Evolutionary conservation across 805 yeast species (phyloP).

Genomic region (Suhomyces prunicola): DNA sequence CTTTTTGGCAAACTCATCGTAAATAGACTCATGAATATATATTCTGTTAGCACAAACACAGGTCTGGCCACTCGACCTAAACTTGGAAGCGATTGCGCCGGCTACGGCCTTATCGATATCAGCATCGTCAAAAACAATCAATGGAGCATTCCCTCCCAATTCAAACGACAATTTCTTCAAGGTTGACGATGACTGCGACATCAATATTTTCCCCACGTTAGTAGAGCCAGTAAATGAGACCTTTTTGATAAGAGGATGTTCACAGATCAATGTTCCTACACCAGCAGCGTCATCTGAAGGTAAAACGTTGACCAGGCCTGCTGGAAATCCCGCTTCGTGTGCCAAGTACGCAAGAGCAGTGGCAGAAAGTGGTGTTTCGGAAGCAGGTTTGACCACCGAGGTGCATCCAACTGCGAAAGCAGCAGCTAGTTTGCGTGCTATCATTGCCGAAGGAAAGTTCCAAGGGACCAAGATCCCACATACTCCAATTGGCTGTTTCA

Average conservation of each 20-base stretch:
- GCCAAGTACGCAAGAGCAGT: constrained; percentile 61
- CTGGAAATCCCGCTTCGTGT: constrained; percentile 67
- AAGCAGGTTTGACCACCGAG: constrained; percentile 71
- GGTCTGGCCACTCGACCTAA: constrained; percentile 77
- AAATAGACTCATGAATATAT: constrained; percentile 61
- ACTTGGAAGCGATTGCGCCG: constrained; percentile 65
- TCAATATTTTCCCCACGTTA: constrained; percentile 62
- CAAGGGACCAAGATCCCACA: constrained; percentile 80
- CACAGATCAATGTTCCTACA: constrained; percentile 54
- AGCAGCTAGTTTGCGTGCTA: constrained; percentile 70
- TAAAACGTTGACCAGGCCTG: constrained; percentile 64
- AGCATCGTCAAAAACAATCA: constrained; percentile 72
- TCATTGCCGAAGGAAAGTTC: constrained; percentile 84
- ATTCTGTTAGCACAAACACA: constrained; percentile 78
- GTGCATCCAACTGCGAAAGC: constrained; percentile 81
- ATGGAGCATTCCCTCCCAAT: constrained; percentile 81
- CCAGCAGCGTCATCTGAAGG: constrained; percentile 45
- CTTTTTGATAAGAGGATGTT: constrained; percentile 52
- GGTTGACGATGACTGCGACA: constrained; percentile 58
- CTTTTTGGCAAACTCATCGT: constrained; percentile 55
- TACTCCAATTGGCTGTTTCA: constrained; percentile 77
- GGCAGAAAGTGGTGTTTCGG: constrained; percentile 72
- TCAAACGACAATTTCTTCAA: constrained; percentile 72
- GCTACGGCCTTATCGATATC: constrained; percentile 62
- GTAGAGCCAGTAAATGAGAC: constrained; percentile 81